A percentile compares a stretch with the other conserved stretches of the same genome.
Evolutionary conservation across 2,329 filamentous ascomycete genomes (phyloP).

Genomic region (Hypoxylon sp.): DNA sequence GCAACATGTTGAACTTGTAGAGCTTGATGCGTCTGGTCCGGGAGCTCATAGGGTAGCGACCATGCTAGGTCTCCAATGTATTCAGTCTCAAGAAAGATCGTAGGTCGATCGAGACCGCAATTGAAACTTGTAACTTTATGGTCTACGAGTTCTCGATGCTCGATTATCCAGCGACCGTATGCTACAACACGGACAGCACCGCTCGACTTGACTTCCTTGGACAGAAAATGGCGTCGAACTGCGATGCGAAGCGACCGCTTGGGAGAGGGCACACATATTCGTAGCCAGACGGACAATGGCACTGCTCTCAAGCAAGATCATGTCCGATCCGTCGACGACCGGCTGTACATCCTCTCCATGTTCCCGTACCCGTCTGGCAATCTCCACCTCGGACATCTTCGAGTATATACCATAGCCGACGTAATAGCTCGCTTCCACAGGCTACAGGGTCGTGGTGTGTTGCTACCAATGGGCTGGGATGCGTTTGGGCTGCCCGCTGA

Average conservation of each 20-base stretch:
- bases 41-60: conserved; percentile 22
- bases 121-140: conserved; percentile 41
- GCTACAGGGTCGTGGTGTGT: conserved; percentile 80
- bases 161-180: conserved; percentile 40
- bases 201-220: conserved; percentile 64
- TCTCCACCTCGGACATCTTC: conserved; percentile 87
- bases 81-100: conserved; percentile 45
- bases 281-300: conserved; percentile 4
- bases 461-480: conserved; percentile 96
- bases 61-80: conserved; percentile 48
- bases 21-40: neutral
- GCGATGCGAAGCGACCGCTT: conserved; percentile 56
- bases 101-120: conserved; percentile 42
- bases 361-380: conserved; percentile 93
- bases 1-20: conserved; percentile 1
- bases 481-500: conserved; percentile 92
- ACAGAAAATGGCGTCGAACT: conserved; percentile 66
- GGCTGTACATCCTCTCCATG: conserved; percentile 86
- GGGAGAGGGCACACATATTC: conserved; percentile 4
- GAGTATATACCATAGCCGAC: conserved; percentile 93
- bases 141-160: conserved; percentile 20
- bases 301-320: conserved; percentile 27
- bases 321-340: conserved; percentile 50
- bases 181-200: conserved; percentile 44
- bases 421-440: conserved; percentile 82